Evolutionary conservation across 2,329 filamentous ascomycete species (phyloP), one percentile per base, ranked within the genome.

Genomic region (Incumbomyces delicatus): DNA sequence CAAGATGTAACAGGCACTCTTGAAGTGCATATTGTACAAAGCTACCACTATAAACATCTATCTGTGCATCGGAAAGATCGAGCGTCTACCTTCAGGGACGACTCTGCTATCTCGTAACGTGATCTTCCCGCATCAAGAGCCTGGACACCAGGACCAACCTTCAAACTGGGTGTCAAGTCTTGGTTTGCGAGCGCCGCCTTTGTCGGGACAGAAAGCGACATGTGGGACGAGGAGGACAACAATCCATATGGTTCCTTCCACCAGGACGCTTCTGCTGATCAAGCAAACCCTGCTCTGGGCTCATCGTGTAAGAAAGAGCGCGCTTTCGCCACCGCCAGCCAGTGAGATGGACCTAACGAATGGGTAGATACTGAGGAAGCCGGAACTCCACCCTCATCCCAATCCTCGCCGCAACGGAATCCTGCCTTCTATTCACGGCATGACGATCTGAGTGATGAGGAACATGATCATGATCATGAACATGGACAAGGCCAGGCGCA

Each of bases 161-260:
- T 46, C 44, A 46, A 41, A 31, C 44, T 46, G 44, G 44, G 44
- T 40, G 31, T 46, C 36, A 22, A 30, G 29, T 41, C 44, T 34
- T 46, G 37, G 36, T 46, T 46, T 20, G 20, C 44, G 36, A 46
- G 35, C 32, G 43, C 43, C 36, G 43, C 47, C 31, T 36, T 41
- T 18, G 31, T 50, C 27, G 42, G 29, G 29, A 16, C 40, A 31
- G 31, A 49, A 16, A 45, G 44, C 64, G 76, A 59, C 57, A 96
- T 96, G 90, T 96, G 90, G 90, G 94, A 95, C 76, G 89, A 96
- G 73, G 90, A 96, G 70, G 87, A 96, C 63, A 96, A 96, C 70
- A 96, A 96, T 65, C 90, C 90, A 4, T 95, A 96, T 62, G 89
- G 88, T 60, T 90, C 87, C 66, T 95, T 94, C 71, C 86, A 92